Evolutionary conservation across 192 early-diverging fungal genomes (phyloP), one percentile per base, ranked within the genome.

Genomic region (Podila verticillata): DNA sequence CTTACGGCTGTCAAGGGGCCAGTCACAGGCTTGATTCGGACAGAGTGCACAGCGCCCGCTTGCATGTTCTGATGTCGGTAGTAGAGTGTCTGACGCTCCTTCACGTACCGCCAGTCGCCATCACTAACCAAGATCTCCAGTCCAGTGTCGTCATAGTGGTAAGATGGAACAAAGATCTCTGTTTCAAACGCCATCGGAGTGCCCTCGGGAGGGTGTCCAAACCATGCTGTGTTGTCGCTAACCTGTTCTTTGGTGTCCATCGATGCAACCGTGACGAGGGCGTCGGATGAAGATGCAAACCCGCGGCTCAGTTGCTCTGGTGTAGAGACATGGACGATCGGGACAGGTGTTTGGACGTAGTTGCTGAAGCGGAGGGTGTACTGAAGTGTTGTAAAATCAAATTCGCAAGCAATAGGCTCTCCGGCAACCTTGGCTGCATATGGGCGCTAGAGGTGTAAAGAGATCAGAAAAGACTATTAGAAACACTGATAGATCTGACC

Each of bases 401-500:
- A 95, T 1, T 83, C 70, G 44, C 84, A 88, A 7, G 65, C 39
- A 20, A 85, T 72, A 13, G 94, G 94, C 49, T 70, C 84, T 32
- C 94, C 94, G 0, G 93, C 88, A 9, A 93, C 73, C 59, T 94
- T 92, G 19, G 92, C 84, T 7, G 93, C 94, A 83, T 93, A 95
- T 1, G 93, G 93, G 20, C 94, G 87, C 87, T 89, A 66, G 48
- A 28, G n/a, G 5, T n/a, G 19, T 49, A 34, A 57, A 63, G 22
- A 51, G 39, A 36, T 10, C 51, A n/a, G 10, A 54, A n/a, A 54
- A 24, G 22, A 54, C 51, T 17, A 54, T 54, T 24, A 54, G 51
- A 54, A n/a, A 1, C 8, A n/a, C 20, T 24, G 51, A 19, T 26
- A 54, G 24, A 24, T 2, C 22, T 9, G 15, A 47, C 44, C 7